A percentile compares a stretch with the other conserved stretches of the same genome.
phyloP scores from a whole-genome alignment of 208 protist species.

The Naegleria fowleri region DNA sequence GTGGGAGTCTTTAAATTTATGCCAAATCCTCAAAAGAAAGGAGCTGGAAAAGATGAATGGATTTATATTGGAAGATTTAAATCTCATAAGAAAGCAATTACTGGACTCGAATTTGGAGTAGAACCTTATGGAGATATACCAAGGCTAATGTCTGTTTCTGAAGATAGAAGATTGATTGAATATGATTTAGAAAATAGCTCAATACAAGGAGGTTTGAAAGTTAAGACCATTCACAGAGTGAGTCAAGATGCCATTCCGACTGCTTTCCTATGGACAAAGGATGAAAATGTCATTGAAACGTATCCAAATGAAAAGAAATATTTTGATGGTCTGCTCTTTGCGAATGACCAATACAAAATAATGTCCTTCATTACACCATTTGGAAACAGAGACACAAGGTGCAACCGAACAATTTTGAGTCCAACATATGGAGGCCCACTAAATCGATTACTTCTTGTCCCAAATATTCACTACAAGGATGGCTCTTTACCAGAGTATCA shows the following conservation, averaged over 20 bases:
- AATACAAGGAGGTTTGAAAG: slow-evolving; percentile 67
- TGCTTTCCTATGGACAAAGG: slow-evolving; percentile 66
- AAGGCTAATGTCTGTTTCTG: slow-evolving; percentile 78
- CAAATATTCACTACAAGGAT: slow-evolving; percentile 32
- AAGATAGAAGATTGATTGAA: slow-evolving; percentile 83
- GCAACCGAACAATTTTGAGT: slow-evolving; percentile 70
- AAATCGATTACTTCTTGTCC: slow-evolving; percentile 55
- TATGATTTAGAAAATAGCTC: slow-evolving; percentile 80
- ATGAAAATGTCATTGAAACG: background rate
- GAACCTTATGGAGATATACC: slow-evolving; percentile 46
- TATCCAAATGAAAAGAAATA: slow-evolving; percentile 2
- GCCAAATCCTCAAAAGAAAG: background rate
- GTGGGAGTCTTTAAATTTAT: slow-evolving; percentile 78
- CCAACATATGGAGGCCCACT: slow-evolving; percentile 84
- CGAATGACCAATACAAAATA: slow-evolving; percentile 17
- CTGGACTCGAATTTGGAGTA: slow-evolving; percentile 71
- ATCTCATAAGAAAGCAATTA: slow-evolving; percentile 74
- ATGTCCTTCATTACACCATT: background rate
- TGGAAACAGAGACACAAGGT: slow-evolving; percentile 45
- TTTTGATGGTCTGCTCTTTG: background rate
- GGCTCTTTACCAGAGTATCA: background rate
- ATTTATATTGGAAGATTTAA: slow-evolving; percentile 78
- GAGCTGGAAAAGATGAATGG: slow-evolving; percentile 62
- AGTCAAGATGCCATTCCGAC: slow-evolving; percentile 77
- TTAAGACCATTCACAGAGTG: slow-evolving; percentile 72